Evolutionary conservation across 225 moss, liverwort and hornwort species (phyloP), one percentile per base, ranked within the genome.

Genomic region (Sphagnum contortum): DNA sequence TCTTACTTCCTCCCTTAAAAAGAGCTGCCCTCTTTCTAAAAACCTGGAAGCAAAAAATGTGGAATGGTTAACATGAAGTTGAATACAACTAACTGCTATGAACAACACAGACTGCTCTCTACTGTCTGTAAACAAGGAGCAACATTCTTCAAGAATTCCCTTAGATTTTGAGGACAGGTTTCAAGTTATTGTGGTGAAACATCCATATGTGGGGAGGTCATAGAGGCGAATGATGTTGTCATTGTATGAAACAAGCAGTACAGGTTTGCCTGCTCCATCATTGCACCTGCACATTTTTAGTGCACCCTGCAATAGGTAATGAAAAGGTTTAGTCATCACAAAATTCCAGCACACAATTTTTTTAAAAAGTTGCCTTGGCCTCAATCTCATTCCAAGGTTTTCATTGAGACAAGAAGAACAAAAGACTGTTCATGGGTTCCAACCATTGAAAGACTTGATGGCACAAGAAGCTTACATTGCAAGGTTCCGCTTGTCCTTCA

Each of bases 161-260:
- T 12, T 45, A 8, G 67, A 13, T 6, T 13, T 12, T 29, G 29
- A 29, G 29, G 29, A 29, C 4, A 47, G 5, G 3, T 8, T 47
- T 64, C 64, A 44, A 2, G 59, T n/a, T 46, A 4, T 48, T 49
- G 45, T 4, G 1, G 0, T 11, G n/a, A 48, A 3, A 9, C 29
- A 6, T 29, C 84, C 95, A 60, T 80, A 96, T 92, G 88, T 77
- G 12, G 96, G 96, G n/a, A 96, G 87, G 70, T 92, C 96, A 74
- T 90, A 96, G 50, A 96, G 88, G 54, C 83, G 90, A 71, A 89
- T 81, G 48, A 77, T 82, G 56, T 96, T 96, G 79, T 96, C 92
- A 71, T 92, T 96, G 72, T 96, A 92, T 6, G 96, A 96, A 47
- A 85, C 85, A 48, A 96, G 67, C 4, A 96, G 73, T 48, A 96